These are phyloP conservation scores for Penstemon eatonii DNA, from an alignment of 257 asterid genomes.

Conservation along the genomic window DNA sequence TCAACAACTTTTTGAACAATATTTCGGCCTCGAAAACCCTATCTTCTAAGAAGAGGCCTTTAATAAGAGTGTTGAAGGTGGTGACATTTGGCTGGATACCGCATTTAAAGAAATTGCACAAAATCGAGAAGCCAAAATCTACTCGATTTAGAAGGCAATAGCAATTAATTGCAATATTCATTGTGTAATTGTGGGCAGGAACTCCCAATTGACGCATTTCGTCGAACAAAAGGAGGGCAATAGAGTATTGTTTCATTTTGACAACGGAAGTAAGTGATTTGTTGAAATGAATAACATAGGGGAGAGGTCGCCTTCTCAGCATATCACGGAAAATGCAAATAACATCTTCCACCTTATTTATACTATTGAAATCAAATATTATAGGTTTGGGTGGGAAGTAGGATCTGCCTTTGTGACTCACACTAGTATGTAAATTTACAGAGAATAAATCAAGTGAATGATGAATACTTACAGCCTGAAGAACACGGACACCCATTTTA, in stretches of 20 bases:
- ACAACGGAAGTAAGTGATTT: conserved; percentile 8
- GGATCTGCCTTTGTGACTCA: not conserved
- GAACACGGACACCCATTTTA: no score
- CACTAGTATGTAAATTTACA: not conserved
- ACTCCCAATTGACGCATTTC: conserved; percentile 19
- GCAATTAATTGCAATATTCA: not conserved
- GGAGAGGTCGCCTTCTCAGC: conserved; percentile 24
- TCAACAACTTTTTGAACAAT: conserved; percentile 25
- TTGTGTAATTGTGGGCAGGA: not conserved
- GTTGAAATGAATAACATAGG: conserved; percentile 5
- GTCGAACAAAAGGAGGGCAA: conserved; percentile 11
- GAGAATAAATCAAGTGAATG: not conserved
- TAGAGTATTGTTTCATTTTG: conserved; percentile 11
- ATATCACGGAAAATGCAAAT: conserved; percentile 21
- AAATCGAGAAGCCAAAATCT: conserved; percentile 22
- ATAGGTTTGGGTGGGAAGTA: no score
- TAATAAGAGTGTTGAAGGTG: conserved; percentile 25
- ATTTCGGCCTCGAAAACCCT: conserved; percentile 11
- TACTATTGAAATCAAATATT: conserved; percentile 7
- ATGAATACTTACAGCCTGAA: not conserved
- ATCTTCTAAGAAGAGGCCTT: conserved; percentile 26
- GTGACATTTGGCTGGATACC: conserved; percentile 8
- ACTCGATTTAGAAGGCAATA: not conserved
- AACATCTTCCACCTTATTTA: conserved; percentile 15
- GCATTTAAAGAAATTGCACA: conserved; percentile 22